phyloP scores from a whole-genome alignment of 345 rosid species.

The Arabis alpina region DNA sequence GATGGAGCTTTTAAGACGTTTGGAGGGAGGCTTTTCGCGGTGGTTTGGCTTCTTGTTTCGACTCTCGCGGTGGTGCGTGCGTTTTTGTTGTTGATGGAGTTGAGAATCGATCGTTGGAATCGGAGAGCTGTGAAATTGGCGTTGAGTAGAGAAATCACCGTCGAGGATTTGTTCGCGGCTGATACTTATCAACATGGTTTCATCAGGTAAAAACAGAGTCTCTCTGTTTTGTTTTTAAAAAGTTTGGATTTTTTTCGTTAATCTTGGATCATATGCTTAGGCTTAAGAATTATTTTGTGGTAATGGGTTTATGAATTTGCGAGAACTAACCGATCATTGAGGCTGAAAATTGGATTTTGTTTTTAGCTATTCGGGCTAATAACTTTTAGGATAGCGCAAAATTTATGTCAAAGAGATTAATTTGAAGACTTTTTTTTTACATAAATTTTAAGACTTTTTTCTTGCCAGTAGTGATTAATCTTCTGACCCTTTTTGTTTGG shows the following conservation, averaged over 20 bases:
- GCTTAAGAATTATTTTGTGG: not conserved
- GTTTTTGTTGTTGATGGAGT: conserved; percentile 68
- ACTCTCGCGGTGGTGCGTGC: conserved; percentile 78
- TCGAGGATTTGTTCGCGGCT: conserved; percentile 68
- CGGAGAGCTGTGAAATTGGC: conserved; percentile 66
- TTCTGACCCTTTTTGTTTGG: too few species aligned
- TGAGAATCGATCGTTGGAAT: conserved; percentile 67
- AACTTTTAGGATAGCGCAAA: not conserved
- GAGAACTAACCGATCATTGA: conserved; percentile 2
- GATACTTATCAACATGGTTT: conserved; percentile 71
- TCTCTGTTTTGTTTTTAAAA: too few species aligned
- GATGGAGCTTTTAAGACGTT: conserved; percentile 62
- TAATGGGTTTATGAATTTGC: not conserved
- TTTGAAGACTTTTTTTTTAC: too few species aligned
- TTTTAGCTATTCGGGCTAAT: not conserved
- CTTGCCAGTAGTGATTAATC: too few species aligned
- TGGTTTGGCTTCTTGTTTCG: conserved; percentile 68
- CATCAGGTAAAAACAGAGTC: conserved; percentile 49
- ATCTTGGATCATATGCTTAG: not conserved
- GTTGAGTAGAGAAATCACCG: conserved; percentile 66
- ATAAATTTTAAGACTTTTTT: too few species aligned
- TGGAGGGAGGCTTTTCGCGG: conserved; percentile 69
- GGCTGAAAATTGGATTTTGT: not conserved
- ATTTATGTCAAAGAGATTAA: not conserved
- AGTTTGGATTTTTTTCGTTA: not conserved